These are phyloP conservation scores for Exophiala aquamarina DNA, from an alignment of 2,329 filamentous ascomycete species.

Conservation along the genomic window DNA sequence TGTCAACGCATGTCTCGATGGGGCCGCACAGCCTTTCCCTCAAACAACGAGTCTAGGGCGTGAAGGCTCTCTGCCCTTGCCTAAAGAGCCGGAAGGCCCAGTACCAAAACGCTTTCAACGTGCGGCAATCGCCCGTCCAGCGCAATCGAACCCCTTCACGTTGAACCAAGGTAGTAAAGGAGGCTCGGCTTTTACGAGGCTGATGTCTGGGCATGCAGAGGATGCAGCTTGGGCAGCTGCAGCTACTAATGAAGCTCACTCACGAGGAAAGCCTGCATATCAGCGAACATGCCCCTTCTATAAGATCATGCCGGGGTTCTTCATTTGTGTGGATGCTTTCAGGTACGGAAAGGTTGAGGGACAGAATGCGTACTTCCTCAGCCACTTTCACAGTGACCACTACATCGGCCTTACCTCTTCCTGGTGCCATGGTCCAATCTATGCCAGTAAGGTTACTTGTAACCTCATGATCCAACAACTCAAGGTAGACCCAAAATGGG, in stretches of 20 bases:
- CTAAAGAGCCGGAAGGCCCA: constrained; percentile 37
- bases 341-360: constrained; percentile 91
- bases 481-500: constrained; percentile 79
- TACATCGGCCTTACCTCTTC: constrained; percentile 86
- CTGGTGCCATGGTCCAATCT: constrained; percentile 93
- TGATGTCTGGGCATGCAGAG: constrained; percentile 92
- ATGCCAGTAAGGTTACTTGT: constrained; percentile 89
- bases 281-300: constrained; percentile 95
- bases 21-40: constrained; percentile 64
- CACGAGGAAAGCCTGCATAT: constrained; percentile 81
- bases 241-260: constrained; percentile 73
- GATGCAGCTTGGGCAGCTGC: constrained; percentile 86
- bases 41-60: constrained; percentile 2
- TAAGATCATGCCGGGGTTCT: constrained; percentile 93
- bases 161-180: constrained; percentile 42
- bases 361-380: constrained; percentile 92
- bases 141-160: constrained; percentile 76
- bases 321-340: constrained; percentile 93
- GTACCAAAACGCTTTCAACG: constrained; percentile 62
- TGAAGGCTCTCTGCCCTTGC: constrained; percentile 10
- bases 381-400: constrained; percentile 97
- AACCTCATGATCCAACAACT: constrained; percentile 87
- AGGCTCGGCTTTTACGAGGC: constrained; percentile 79
- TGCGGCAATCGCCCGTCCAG: constrained; percentile 71
- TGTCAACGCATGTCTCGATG: constrained; percentile 91